These are phyloP conservation scores for Adansonia gregorii DNA, from an alignment of 441 rosid species.

Conservation along the genomic window DNA sequence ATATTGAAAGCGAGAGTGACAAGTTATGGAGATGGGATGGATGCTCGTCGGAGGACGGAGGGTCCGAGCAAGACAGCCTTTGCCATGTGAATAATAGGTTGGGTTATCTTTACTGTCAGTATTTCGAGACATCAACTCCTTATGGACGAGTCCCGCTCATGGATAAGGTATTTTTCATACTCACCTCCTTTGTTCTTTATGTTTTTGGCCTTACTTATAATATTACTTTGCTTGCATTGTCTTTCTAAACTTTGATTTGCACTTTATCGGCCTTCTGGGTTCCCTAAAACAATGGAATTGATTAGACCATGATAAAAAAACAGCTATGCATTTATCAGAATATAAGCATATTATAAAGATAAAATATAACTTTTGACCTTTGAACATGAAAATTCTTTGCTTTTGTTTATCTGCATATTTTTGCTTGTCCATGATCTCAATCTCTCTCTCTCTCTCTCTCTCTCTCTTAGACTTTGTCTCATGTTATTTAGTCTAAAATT, in stretches of 20 bases:
- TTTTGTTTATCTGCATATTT: background rate
- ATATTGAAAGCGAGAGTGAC: constrained; percentile 78
- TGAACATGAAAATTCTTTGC: constrained; percentile 27
- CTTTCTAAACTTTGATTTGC: constrained; percentile 12
- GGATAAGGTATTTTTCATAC: constrained; percentile 72
- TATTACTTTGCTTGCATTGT: background rate
- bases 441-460: background rate
- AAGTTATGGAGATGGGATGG: constrained; percentile 79
- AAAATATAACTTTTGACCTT: constrained; percentile 39
- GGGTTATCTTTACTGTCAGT: constrained; percentile 75
- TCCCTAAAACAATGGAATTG: background rate
- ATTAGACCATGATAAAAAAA: constrained; percentile 3
- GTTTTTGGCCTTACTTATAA: background rate
- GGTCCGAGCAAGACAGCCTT: constrained; percentile 64
- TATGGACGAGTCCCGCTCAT: constrained; percentile 88
- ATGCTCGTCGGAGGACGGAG: constrained; percentile 85
- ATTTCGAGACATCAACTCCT: constrained; percentile 89
- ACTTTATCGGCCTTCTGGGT: background rate
- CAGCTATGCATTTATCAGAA: constrained; percentile 31
- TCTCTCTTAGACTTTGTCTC: background rate
- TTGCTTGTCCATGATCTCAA: background rate
- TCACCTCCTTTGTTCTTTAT: background rate
- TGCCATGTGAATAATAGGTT: constrained; percentile 70
- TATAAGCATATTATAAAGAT: constrained; percentile 49
- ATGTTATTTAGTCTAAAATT: constrained; percentile 9